A percentile compares a stretch with the other conserved stretches of the same genome.
These are phyloP conservation scores for Verticillium klebahnii DNA, from an alignment of 2,329 filamentous ascomycete species.

Conservation along the genomic window DNA sequence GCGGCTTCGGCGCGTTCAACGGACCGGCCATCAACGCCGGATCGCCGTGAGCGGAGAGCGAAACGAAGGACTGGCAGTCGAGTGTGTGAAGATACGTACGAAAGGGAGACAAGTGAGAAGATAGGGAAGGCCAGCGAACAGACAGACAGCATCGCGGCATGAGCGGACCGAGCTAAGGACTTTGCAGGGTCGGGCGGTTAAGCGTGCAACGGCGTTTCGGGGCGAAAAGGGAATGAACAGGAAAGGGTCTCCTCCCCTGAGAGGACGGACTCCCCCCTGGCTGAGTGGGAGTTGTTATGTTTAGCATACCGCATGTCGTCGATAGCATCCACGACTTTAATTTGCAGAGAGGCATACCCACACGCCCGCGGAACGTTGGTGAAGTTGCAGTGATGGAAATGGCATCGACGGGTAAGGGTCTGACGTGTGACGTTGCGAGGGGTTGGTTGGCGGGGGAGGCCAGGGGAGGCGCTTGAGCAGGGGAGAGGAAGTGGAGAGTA, in stretches of 20 bases:
- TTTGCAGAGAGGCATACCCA: not conserved
- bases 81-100: not conserved
- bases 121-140: not conserved
- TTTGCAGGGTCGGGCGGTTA: not conserved
- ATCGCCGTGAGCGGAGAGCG: constrained; percentile 20
- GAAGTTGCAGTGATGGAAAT: not conserved
- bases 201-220: not conserved
- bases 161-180: not conserved
- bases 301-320: constrained; percentile 6
- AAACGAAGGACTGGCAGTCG: not conserved
- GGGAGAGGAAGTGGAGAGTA: not conserved
- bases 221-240: not conserved
- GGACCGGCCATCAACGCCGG: constrained; percentile 27
- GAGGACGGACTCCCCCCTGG: not conserved
- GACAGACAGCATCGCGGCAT: not conserved
- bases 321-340: not conserved
- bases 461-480: not conserved
- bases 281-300: constrained; percentile 8
- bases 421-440: not conserved
- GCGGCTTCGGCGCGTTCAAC: constrained; percentile 54
- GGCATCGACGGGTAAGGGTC: constrained; percentile 4
- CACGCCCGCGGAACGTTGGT: not conserved
- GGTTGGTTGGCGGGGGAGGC: not conserved
- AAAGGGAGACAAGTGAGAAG: not conserved
- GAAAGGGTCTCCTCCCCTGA: not conserved